These are phyloP conservation scores for Capsella bursapastoris DNA, from an alignment of 345 rosid species.

Conservation along the genomic window DNA sequence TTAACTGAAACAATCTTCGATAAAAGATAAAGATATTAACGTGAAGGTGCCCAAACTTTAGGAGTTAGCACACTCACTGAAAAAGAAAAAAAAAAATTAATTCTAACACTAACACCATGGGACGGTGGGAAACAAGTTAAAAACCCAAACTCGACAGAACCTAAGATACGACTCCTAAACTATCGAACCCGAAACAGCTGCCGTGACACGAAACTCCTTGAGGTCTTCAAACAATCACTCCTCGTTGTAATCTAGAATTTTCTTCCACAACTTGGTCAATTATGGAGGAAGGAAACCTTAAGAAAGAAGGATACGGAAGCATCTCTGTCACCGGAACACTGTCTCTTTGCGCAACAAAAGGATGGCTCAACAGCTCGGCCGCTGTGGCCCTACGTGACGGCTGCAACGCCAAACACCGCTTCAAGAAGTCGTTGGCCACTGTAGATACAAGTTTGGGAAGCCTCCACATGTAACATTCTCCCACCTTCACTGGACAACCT, in stretches of 20 bases:
- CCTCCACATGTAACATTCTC: slow-evolving; percentile 4
- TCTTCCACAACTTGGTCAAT: neutral
- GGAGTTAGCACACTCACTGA: neutral
- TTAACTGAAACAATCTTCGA: neutral
- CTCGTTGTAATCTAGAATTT: neutral
- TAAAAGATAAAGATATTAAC: no score
- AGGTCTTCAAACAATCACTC: neutral
- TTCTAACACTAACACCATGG: no score
- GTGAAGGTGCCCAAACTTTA: neutral
- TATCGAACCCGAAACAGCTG: neutral
- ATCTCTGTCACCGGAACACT: neutral
- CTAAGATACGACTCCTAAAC: neutral
- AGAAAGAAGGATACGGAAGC: neutral
- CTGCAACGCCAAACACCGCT: slow-evolving; percentile 4
- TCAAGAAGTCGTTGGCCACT: slow-evolving; percentile 16
- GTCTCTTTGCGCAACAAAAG: slow-evolving; percentile 20
- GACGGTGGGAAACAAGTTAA: neutral
- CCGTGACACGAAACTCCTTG: no score
- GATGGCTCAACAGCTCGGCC: slow-evolving; percentile 19
- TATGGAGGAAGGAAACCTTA: neutral
- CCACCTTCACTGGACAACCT: neutral
- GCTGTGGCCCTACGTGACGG: slow-evolving; percentile 23
- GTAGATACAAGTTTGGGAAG: neutral
- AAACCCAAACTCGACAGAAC: neutral
- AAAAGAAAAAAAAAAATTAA: no score